Percentiles rank a stretch among this genome's conserved stretches.
Conservation (phyloP, 345 rosid species). For the Hibiscus mutabilis region DNA sequence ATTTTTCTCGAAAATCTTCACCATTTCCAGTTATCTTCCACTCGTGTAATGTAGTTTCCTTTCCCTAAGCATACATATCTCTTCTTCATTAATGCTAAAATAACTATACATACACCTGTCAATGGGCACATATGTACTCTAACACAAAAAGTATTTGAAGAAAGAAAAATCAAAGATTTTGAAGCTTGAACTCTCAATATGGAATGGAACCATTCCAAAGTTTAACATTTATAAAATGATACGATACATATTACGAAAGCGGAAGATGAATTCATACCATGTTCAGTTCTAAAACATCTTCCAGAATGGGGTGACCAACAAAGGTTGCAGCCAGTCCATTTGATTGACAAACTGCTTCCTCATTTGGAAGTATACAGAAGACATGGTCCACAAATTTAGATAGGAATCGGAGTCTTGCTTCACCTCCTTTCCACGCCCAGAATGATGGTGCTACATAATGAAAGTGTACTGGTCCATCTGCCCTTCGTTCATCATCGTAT, state of each 20-base stretch:
- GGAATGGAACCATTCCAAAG: not conserved
- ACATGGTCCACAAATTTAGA: conserved; percentile 75
- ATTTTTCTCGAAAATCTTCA: conserved; percentile 32
- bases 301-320: conserved; percentile 84
- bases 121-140: not conserved
- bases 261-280: conserved; percentile 34
- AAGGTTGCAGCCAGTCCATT: conserved; percentile 73
- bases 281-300: conserved; percentile 56
- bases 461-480: conserved; percentile 48
- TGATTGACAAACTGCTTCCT: conserved; percentile 50
- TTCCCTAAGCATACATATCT: conserved; percentile 39
- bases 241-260: not conserved
- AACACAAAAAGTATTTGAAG: not conserved
- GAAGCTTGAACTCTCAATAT: not conserved
- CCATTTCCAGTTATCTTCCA: conserved; percentile 43
- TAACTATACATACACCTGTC: not conserved
- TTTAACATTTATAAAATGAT: not conserved
- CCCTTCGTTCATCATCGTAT: conserved; percentile 25
- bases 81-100: conserved; percentile 6
- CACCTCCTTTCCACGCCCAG: conserved; percentile 99
- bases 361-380: conserved; percentile 84
- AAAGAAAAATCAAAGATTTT: not conserved
- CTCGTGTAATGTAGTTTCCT: conserved; percentile 23
- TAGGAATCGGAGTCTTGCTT: conserved; percentile 57
- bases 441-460: conserved; percentile 94